These are phyloP conservation scores for Mycena pura DNA, from an alignment of 768 basidiomycete species.

Conservation along the genomic window DNA sequence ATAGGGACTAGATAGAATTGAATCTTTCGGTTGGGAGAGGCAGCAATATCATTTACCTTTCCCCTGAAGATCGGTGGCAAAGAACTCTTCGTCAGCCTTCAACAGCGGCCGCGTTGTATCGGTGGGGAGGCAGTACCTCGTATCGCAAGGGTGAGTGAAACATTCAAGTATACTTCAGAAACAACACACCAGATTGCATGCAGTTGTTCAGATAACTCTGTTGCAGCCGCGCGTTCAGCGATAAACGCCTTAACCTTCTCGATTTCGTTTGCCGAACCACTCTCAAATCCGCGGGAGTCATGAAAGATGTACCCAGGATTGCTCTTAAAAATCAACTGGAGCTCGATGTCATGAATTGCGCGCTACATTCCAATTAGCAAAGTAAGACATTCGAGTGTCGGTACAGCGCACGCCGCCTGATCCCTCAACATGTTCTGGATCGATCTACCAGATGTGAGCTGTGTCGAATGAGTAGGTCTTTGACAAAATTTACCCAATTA, in stretches of 20 bases:
- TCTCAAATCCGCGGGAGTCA: conserved; percentile 48
- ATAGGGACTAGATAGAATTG: background rate
- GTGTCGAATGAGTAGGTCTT: background rate
- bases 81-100: conserved; percentile 37
- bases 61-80: conserved; percentile 30
- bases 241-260: conserved; percentile 40
- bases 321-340: conserved; percentile 36
- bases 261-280: conserved; percentile 38
- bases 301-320: conserved; percentile 46
- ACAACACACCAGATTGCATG: conserved; percentile 52
- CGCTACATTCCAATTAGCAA: conserved; percentile 27
- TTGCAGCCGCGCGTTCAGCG: conserved; percentile 22
- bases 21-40: background rate
- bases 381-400: background rate
- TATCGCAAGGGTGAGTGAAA: background rate
- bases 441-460: background rate
- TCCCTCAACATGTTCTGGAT: background rate
- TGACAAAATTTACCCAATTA: conserved; percentile 24
- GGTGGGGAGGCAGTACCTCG: conserved; percentile 49
- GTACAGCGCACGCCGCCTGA: background rate
- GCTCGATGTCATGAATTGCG: conserved; percentile 41
- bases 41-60: conserved; percentile 31
- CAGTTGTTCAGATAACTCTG: conserved; percentile 32
- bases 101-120: conserved; percentile 34
- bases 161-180: too few relatives aligned